Conservation (phyloP, 768 basidiomycete genomes). For the Lactarius tabidus region DNA sequence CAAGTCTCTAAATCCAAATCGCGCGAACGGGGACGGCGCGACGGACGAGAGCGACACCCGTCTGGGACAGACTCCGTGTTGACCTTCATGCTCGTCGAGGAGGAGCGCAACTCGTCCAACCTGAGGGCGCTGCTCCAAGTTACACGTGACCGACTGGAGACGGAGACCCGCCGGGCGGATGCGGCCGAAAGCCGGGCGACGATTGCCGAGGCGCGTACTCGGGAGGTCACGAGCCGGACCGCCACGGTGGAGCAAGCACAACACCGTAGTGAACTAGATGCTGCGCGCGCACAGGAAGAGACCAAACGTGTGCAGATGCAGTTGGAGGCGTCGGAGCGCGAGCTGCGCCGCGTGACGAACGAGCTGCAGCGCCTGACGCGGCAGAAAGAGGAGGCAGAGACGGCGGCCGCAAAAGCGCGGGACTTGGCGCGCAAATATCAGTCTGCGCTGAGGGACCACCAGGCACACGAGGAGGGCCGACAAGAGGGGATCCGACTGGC, state of each 20-base stretch:
- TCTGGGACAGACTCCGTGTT: slow-evolving; percentile 23
- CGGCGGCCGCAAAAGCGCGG: slow-evolving; percentile 24
- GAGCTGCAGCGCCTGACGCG: slow-evolving; percentile 22
- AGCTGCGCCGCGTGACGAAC: slow-evolving; percentile 19
- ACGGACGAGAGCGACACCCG: slow-evolving; percentile 11
- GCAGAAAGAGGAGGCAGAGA: slow-evolving; percentile 25
- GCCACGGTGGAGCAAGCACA: slow-evolving; percentile 20
- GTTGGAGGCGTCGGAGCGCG: slow-evolving; percentile 24
- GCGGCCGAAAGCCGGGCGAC: slow-evolving; percentile 25
- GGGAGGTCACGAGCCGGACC: slow-evolving; percentile 16
- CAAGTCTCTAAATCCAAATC: slow-evolving; percentile 17
- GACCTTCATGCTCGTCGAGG: slow-evolving; percentile 26
- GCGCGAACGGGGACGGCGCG: slow-evolving; percentile 18
- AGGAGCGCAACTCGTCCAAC: slow-evolving; percentile 26
- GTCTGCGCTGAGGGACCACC: slow-evolving; percentile 22
- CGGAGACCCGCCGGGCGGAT: slow-evolving; percentile 23
- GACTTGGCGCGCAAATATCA: slow-evolving; percentile 25
- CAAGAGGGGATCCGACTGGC: slow-evolving; percentile 24
- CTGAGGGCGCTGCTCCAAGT: slow-evolving; percentile 24
- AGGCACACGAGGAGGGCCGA: slow-evolving; percentile 24
- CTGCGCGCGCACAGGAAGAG: slow-evolving; percentile 25
- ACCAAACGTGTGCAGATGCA: slow-evolving; percentile 26
- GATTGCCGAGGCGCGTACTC: slow-evolving; percentile 21
- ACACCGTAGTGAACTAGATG: slow-evolving; percentile 23
- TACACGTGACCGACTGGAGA: slow-evolving; percentile 23